Percentiles rank a stretch among this genome's conserved stretches.
Conservation (phyloP, 805 yeast genomes). For the Candida ovalis region DNA sequence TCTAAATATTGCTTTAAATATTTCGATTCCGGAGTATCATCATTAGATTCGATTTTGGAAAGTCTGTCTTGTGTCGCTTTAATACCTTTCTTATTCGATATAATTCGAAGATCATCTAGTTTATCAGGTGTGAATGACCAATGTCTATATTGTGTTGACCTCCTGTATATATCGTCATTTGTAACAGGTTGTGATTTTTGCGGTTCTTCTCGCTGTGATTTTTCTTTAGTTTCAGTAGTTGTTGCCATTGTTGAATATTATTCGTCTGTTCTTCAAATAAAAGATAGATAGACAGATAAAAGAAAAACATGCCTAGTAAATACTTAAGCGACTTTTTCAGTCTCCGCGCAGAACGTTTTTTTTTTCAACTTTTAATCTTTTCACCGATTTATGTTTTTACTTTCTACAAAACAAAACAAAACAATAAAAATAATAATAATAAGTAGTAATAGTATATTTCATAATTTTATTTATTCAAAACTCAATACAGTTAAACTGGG, state of each 20-base stretch:
- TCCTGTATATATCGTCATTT: conserved; percentile 83
- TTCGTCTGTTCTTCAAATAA: not conserved
- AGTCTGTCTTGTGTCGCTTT: conserved; percentile 30
- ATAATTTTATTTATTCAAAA: conserved; percentile 12
- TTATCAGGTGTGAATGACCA: conserved; percentile 79
- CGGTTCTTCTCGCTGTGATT: conserved; percentile 6
- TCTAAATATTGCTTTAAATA: conserved; percentile 7
- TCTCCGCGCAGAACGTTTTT: not conserved
- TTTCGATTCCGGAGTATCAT: conserved; percentile 16
- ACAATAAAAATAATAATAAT: too few relatives aligned
- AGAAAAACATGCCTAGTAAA: too few relatives aligned
- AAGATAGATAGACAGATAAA: too few relatives aligned
- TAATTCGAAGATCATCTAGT: conserved; percentile 44
- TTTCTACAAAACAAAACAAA: not conserved
- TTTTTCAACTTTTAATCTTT: too few relatives aligned
- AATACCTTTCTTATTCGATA: conserved; percentile 55
- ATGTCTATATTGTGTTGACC: conserved; percentile 74
- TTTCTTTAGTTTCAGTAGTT: not conserved
- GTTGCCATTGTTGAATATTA: not conserved
- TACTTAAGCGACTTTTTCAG: too few relatives aligned
- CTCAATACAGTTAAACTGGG: not conserved
- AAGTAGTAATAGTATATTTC: conserved; percentile 5
- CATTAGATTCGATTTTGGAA: conserved; percentile 1
- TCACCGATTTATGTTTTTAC: not conserved
- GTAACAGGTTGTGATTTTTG: conserved; percentile 35